Conservation (phyloP, 2,329 filamentous ascomycete species). For the Aspergillus latus region DNA sequence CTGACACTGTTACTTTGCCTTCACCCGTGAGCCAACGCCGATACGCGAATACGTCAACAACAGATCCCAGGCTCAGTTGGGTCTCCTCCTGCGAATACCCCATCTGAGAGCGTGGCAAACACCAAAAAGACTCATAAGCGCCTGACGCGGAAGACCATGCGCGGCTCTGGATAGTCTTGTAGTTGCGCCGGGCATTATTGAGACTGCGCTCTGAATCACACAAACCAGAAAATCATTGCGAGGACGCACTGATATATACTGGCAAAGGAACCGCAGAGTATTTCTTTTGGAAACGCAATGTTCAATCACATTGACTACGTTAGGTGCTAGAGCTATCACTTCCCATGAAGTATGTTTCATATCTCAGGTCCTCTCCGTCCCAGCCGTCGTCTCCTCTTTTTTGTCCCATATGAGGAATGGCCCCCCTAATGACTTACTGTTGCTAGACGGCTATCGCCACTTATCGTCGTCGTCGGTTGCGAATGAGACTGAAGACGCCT, state of each 20-base stretch:
- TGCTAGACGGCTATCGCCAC: not conserved
- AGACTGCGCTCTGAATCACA: not conserved
- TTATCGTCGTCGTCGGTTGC: not conserved
- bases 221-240: not conserved
- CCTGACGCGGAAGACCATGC: not conserved
- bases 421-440: not conserved
- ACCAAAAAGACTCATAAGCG: not conserved
- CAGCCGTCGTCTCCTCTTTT: too few relatives aligned
- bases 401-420: too few relatives aligned
- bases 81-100: not conserved
- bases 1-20: not conserved
- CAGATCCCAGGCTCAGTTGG: not conserved
- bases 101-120: not conserved
- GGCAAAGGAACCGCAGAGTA: not conserved
- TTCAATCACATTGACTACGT: not conserved
- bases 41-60: not conserved
- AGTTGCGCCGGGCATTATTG: not conserved
- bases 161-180: not conserved
- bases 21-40: not conserved
- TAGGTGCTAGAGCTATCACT: not conserved
- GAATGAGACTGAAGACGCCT: not conserved
- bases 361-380: too few relatives aligned
- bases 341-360: constrained; percentile 9
- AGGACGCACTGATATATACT: not conserved
- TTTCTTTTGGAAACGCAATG: not conserved